These are phyloP conservation scores for Mycena citricolor DNA, from an alignment of 1,284 basidiomycete species.

Conservation along the genomic window DNA sequence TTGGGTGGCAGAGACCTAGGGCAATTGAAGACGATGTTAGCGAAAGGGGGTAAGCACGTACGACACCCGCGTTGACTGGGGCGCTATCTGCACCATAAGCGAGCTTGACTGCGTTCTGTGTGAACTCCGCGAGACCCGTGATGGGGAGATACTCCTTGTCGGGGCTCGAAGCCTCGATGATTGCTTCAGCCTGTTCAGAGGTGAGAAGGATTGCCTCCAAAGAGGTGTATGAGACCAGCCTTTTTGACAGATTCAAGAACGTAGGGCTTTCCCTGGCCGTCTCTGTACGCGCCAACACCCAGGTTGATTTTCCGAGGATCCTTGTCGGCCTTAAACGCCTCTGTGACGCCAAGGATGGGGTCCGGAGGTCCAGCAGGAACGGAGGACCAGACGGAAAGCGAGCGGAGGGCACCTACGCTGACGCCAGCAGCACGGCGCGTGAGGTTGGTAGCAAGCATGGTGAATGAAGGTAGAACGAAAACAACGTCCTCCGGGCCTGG, in stretches of 20 bases:
- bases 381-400: slow-evolving; percentile 76
- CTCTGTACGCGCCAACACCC: slow-evolving; percentile 93
- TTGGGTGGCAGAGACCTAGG: slow-evolving; percentile 87
- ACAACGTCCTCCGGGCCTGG: too few species aligned
- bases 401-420: slow-evolving; percentile 38
- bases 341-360: slow-evolving; percentile 90
- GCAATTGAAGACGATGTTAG: slow-evolving; percentile 11
- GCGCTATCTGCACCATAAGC: slow-evolving; percentile 87
- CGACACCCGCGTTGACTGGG: slow-evolving; percentile 75
- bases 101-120: slow-evolving; percentile 85
- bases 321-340: slow-evolving; percentile 95
- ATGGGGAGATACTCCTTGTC: slow-evolving; percentile 99
- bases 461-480: slow-evolving; percentile 22
- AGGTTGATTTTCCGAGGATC: slow-evolving; percentile 95
- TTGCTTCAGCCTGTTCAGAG: slow-evolving; percentile 72
- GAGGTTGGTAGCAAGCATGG: slow-evolving; percentile 45
- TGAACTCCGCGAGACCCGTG: slow-evolving; percentile 88
- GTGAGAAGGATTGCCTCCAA: slow-evolving; percentile 1
- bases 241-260: slow-evolving; percentile 89
- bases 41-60: slow-evolving; percentile 41
- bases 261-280: slow-evolving; percentile 94
- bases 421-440: slow-evolving; percentile 44
- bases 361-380: slow-evolving; percentile 91
- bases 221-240: slow-evolving; percentile 40
- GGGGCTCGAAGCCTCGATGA: slow-evolving; percentile 62